Evolutionary conservation across 2,329 filamentous ascomycete species (phyloP), one percentile per base, ranked within the genome.

Genomic region (Pseudocercospora crystallina): DNA sequence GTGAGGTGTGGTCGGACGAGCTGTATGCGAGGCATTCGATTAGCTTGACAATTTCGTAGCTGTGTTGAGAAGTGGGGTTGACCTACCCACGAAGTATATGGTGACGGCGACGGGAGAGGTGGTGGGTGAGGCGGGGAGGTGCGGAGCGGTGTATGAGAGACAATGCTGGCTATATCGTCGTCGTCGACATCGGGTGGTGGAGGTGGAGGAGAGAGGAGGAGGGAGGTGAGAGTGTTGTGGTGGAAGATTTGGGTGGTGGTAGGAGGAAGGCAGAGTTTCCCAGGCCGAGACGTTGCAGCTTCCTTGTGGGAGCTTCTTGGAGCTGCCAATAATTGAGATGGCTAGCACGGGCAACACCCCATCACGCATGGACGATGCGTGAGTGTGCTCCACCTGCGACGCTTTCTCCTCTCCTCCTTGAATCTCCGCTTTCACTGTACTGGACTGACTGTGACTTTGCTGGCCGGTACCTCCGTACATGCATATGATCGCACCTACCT

Each of bases 141-240:
- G 49, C 37, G 13, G 40, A 13, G 44, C 14, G 26, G 49, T 12
- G 39, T 38, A 17, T 35, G 39, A 43, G 34, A 47, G 49, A 46
- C 49, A 43, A 52, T 52, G 49, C 49, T 43, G 49, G 43, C 49
- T 52, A 52, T 52, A 44, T 47, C 49, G 44, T 14, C 20, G 38
- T 35, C 37, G 42, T 47, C 49, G 44, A 47, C 49, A 52, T 52
- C 38, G 49, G 49, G 30, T 26, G 38, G 33, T 45, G 49, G 35
- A 12, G 36, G 20, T 26, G 17, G 20, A 31, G 31, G 30, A 42
- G 46, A 43, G 33, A 32, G 13, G 34, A 36, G 38, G 33, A 26
- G 33, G 41, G 10, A 36, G 14, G 42, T 44, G 12, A 43, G 40
- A 42, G 40, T 20, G 26, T 37, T n/a, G 34, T 33, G 20, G 17